Evolutionary conservation across 192 early-diverging fungal genomes (phyloP), one percentile per base, ranked within the genome.

Genomic region (Coemansia sp.): DNA sequence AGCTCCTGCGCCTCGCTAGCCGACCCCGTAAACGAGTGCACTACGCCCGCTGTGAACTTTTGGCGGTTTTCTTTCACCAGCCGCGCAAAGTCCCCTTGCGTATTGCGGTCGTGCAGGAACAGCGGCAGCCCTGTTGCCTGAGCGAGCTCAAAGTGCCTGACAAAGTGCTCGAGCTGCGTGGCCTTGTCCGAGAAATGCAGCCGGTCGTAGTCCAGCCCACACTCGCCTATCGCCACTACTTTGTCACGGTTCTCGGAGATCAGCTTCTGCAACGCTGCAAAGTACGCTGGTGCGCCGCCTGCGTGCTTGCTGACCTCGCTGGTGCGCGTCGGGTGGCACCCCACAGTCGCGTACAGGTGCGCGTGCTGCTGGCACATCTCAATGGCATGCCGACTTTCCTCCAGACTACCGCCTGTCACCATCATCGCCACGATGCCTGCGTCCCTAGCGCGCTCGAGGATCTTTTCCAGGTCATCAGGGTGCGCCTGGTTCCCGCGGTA

Each of bases 201-300:
- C 8, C 97, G 89, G 75, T 99, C 97, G 76, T 97, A 99, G 76
- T 99, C 97, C 71, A 87, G 85, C 11, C 97, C 97, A 68, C 93
- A 96, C 71, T 99, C 97, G 38, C 97, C 97, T 72, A 99, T 88
- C 2, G 96, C 97, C 3, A 96, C 93, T 1, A 99, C 87, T 43
- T 87, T 86, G 57, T 74, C 82, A 20, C 74, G 72, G 27, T 84
- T 76, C 3, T 33, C 38, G 18, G 79, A 70, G 36, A 78, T 80
- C 29, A 79, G 65, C 7, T 82, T 68, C 41, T 85, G 78, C 24
- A 93, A 72, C 20, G 65, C 76, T 29, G 78, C 66, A 65, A 88
- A 90, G 66, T 95, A 96, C 11, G 74, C 86, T 11, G 90, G 83
- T 3, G 91, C 89, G 11, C 91, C 91, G 33, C 70, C 79, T 5